Evolutionary conservation across 495 filamentous ascomycete species (phyloP).

Genomic region (Ramalina intermedia): DNA sequence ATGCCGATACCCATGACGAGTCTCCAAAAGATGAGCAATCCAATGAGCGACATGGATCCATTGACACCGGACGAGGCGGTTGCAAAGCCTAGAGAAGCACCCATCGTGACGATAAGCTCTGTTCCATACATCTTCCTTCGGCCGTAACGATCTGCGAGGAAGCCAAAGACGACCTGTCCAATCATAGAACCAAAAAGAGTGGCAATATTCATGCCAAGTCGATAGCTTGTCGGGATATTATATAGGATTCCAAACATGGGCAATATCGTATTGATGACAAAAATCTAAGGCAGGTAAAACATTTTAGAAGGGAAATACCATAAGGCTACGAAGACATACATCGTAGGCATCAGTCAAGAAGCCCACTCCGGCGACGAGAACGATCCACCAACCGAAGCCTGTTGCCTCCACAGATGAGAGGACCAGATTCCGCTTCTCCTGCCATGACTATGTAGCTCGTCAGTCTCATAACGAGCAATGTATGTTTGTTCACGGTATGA

Average conservation of each 20-base stretch:
- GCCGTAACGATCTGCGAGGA: slow-evolving; percentile 45
- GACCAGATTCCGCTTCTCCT: slow-evolving; percentile 8
- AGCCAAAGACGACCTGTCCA: slow-evolving; percentile 49
- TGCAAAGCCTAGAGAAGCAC: slow-evolving; percentile 39
- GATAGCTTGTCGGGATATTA: slow-evolving; percentile 22
- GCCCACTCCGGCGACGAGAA: slow-evolving; percentile 47
- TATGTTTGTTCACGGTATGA: not conserved
- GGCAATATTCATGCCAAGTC: slow-evolving; percentile 42
- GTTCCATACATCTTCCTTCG: slow-evolving; percentile 49
- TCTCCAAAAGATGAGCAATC: slow-evolving; percentile 45
- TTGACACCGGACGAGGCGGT: slow-evolving; percentile 28
- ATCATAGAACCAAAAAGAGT: slow-evolving; percentile 43
- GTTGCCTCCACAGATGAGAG: slow-evolving; percentile 7
- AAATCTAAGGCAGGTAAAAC: slow-evolving; percentile 24
- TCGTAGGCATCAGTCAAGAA: slow-evolving; percentile 59
- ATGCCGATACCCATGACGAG: slow-evolving; percentile 40
- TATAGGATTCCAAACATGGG: slow-evolving; percentile 51
- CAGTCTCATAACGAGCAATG: not conserved
- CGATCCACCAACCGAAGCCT: slow-evolving; percentile 22
- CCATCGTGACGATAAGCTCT: slow-evolving; percentile 45
- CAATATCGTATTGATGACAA: slow-evolving; percentile 49
- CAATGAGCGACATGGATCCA: slow-evolving; percentile 38
- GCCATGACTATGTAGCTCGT: not conserved
- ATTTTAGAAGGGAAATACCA: not conserved
- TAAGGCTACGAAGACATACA: slow-evolving; percentile 24